Base-by-base conservation (phyloP, 352 stramenopile species). In the Phytophthora podocarpi region DNA sequence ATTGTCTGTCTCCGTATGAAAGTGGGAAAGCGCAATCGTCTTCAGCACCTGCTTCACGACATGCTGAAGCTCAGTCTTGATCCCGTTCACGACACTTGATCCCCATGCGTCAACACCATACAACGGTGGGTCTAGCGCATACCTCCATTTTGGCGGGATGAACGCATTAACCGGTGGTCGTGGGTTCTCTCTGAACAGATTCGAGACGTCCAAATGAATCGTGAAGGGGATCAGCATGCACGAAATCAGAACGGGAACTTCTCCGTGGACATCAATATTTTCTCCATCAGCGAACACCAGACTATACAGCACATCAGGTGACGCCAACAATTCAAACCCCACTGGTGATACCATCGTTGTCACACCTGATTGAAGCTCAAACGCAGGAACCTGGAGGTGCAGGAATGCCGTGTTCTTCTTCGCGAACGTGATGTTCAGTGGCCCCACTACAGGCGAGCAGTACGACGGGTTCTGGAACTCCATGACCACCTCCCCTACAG, bases 151-250 rank as follows among this genome's bases (percentile, higher is more conserved):
- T 2, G 54, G 36, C 18, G 58, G 43, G 6, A 64, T 26, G 45
- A 59, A 23, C 0, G 5, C 13, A 50, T 41, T 9, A 30, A 40
- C 21, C 11, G 3, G 24, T 12, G n/a, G 41, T 28, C 9, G 55
- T 23, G 30, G 27, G 7, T 53, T 73, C 31, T 45, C 67, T 47
- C 54, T 72, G 27, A 74, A 43, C 13, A 89, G 35, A 20, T 72
- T 72, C 21, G 73, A 79, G 8, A 92, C 20, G 41, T 87, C 78
- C 21, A 92, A 40, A 16, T 85, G 64, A 32, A 92, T 72, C 9
- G 82, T 90, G 52, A 94, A 90, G 0, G 85, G 82, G 27, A 92
- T 56, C 16, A 94, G 60, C 39, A 94, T 61, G 56, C 85, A 94
- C 42, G 56, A 80, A 48, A 92, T 85, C 15, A 69, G 64, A 20